Percentiles rank a stretch among this genome's conserved stretches.
Evolutionary conservation across 2,329 filamentous ascomycete species (phyloP).

Genomic region (Sarocladium oryzae): DNA sequence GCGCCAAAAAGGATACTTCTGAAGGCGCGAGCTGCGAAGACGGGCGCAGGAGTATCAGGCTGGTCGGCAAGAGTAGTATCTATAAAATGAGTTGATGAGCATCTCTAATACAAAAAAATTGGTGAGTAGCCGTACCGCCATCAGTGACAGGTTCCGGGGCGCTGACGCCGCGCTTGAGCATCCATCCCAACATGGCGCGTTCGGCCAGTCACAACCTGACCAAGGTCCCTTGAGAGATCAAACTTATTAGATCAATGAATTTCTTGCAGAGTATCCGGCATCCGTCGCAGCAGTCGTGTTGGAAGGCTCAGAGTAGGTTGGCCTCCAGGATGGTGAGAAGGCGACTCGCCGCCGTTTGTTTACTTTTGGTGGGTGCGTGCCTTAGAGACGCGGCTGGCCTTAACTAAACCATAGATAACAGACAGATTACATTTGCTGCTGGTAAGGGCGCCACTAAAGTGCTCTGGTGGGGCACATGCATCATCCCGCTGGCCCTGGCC

Average conservation of each 20-base stretch:
- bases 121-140: conserved; percentile 21
- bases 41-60: conserved; percentile 59
- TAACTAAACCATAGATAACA: no score
- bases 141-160: conserved; percentile 26
- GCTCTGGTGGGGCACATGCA: conserved; percentile 4
- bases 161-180: conserved; percentile 39
- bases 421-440: no score
- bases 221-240: no score
- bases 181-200: conserved; percentile 51
- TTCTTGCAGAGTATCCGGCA: background rate
- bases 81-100: conserved; percentile 13
- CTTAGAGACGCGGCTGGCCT: background rate
- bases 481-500: background rate
- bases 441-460: background rate
- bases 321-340: background rate
- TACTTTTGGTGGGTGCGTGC: conserved; percentile 7
- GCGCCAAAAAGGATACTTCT: conserved; percentile 59
- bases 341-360: conserved; percentile 7
- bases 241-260: no score
- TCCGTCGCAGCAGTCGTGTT: background rate
- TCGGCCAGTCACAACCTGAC: background rate
- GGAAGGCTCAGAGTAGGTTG: background rate
- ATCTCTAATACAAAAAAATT: no score
- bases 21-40: conserved; percentile 60
- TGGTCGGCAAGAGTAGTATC: conserved; percentile 45